These are phyloP conservation scores for Ormosia emarginata DNA, from an alignment of 306 rosid species.

Conservation along the genomic window DNA sequence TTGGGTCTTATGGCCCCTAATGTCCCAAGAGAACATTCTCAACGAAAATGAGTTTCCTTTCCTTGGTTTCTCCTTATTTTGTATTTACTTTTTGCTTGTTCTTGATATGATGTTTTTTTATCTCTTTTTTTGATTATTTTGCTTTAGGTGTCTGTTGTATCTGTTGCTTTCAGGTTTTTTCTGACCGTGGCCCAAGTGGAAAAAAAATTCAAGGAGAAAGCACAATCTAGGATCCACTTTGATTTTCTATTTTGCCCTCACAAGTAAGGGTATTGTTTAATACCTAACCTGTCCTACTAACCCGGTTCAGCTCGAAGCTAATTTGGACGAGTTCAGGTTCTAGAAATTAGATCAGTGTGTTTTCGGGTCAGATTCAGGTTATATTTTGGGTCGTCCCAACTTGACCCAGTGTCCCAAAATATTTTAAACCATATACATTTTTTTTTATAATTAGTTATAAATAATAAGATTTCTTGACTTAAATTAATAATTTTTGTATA, in stretches of 20 bases:
- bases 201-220: background rate
- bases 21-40: slow-evolving; percentile 22
- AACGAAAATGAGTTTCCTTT: slow-evolving; percentile 1
- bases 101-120: background rate
- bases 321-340: too few species aligned
- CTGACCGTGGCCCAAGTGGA: background rate
- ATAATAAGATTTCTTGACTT: too few species aligned
- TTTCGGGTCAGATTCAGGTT: too few species aligned
- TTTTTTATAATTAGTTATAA: too few species aligned
- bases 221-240: background rate
- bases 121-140: slow-evolving; percentile 14
- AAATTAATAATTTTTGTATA: too few species aligned
- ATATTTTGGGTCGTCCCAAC: too few species aligned
- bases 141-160: background rate
- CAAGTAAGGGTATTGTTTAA: background rate
- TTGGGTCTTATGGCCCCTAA: slow-evolving; percentile 15
- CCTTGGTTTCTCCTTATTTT: background rate
- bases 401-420: too few species aligned
- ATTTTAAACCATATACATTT: too few species aligned
- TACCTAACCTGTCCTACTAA: too few species aligned
- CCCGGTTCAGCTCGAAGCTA: too few species aligned
- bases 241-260: background rate
- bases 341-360: too few species aligned
- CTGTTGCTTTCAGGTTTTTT: slow-evolving; percentile 1
- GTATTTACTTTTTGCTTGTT: background rate